Evolutionary conservation across 148 eudicot genomes (phyloP), one percentile per base, ranked within the genome.

Genomic region (Fagopyrum homotropicum): DNA sequence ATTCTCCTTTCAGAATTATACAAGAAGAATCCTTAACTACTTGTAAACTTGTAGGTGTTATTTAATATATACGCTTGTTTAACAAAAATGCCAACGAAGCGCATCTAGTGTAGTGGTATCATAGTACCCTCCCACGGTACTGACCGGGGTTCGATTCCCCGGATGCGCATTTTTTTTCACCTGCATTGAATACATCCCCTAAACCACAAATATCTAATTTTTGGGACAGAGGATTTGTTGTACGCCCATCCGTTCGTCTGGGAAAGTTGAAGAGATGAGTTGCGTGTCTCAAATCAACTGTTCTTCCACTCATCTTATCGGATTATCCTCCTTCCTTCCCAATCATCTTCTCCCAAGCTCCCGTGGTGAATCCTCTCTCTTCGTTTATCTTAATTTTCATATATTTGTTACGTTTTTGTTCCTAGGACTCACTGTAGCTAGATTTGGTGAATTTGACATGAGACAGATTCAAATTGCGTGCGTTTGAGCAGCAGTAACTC

Each of bases 41-140:
- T 22, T 22, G 0, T 22, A 22, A 0, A 22, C 26, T 22, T 22
- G 26, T 22, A 0, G 26, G 26, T 22, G 26, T 22, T 22, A 22
- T 22, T 22, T 22, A 22, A 22, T 0, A 22, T 22, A 22, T 22
- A 22, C 0, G 26, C 26, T 22, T 22, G 26, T 22, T 22, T 22
- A 22, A 22, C 26, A 22, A 22, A 22, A 22, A 22, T 22, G 26
- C 26, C 26, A 22, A 22, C 26, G 26, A 22, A 47, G 74, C 74
- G 74, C 74, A 72, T 72, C 74, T 72, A 49, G 74, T 72, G 74
- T 72, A 72, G 74, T 72, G 74, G 74, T 72, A 72, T 72, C 74
- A 72, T 72, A 72, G 74, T 72, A 72, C 74, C 74, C 74, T 72
- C 74, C 74, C 74, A 72, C 74, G 74, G 74, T 72, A 72, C 74